Evolutionary conservation across 1,139 yeast genomes (phyloP).

Genomic region (Candida tunisiensis): DNA sequence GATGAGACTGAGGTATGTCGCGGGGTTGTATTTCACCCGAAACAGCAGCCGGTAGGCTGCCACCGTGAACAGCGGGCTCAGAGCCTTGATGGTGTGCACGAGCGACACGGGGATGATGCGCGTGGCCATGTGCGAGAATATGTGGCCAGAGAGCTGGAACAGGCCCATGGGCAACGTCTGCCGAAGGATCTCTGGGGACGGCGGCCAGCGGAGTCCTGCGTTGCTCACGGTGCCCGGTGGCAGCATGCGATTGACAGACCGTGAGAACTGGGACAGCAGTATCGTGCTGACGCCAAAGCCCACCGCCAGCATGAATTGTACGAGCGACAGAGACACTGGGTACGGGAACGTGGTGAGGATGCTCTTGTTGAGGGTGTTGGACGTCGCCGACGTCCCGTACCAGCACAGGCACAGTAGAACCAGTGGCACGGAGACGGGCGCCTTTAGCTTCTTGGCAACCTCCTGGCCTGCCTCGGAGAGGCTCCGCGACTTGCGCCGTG

Average conservation of each 20-base stretch:
- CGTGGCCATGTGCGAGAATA: constrained; percentile 80
- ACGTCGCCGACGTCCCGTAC: constrained; percentile 70
- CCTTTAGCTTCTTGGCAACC: constrained; percentile 18
- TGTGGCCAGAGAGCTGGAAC: constrained; percentile 83
- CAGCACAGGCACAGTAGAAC: constrained; percentile 45
- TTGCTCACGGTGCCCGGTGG: constrained; percentile 16
- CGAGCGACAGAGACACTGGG: constrained; percentile 74
- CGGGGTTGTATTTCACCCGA: constrained; percentile 34
- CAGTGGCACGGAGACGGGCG: constrained; percentile 21
- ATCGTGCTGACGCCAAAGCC: constrained; percentile 32
- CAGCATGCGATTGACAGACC: constrained; percentile 6
- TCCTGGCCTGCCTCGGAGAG: too few relatives aligned
- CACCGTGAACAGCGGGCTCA: constrained; percentile 83
- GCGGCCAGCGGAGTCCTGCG: constrained; percentile 27
- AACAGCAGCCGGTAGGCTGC: constrained; percentile 51
- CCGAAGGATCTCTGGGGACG: constrained; percentile 35
- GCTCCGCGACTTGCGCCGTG: too few relatives aligned
- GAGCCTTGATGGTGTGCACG: constrained; percentile 83
- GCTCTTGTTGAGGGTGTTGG: constrained; percentile 65
- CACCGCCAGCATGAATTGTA: constrained; percentile 64
- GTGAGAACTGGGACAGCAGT: constrained; percentile 6
- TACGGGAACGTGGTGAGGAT: constrained; percentile 52
- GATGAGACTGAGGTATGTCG: constrained; percentile 59
- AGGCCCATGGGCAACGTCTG: constrained; percentile 87
- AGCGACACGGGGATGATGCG: constrained; percentile 76